Conservation (phyloP, 768 basidiomycete genomes). For the Hericium erinaceus region DNA sequence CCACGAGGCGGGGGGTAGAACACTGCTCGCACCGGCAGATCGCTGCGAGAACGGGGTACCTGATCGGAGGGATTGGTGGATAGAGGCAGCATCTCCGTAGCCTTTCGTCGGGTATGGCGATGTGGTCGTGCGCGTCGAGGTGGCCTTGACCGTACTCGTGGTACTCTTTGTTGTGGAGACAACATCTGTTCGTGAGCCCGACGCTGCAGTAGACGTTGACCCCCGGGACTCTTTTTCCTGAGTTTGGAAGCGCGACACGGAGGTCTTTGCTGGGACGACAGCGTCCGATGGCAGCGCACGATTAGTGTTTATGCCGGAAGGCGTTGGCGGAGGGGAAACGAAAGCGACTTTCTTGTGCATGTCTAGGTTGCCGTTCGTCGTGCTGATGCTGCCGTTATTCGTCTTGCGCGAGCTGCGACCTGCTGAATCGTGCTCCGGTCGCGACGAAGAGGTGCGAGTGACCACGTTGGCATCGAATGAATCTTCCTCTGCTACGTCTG, state of each 20-base stretch:
- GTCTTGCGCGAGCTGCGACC: slow-evolving; percentile 31
- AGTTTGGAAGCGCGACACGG: slow-evolving; percentile 66
- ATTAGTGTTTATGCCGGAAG: slow-evolving; percentile 36
- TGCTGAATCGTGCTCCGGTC: slow-evolving; percentile 23
- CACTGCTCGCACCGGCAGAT: slow-evolving; percentile 59
- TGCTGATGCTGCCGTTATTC: slow-evolving; percentile 25
- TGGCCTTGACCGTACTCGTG: slow-evolving; percentile 35
- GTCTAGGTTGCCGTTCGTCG: slow-evolving; percentile 28
- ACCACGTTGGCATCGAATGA: slow-evolving; percentile 9
- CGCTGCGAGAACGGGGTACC: slow-evolving; percentile 76
- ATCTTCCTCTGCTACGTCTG: slow-evolving; percentile 12
- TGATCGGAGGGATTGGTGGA: slow-evolving; percentile 63
- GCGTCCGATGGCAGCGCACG: slow-evolving; percentile 42
- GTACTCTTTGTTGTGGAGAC: slow-evolving; percentile 29
- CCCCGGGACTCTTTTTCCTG: slow-evolving; percentile 64
- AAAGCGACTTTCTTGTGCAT: slow-evolving; percentile 83
- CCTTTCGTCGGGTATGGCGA: slow-evolving; percentile 50
- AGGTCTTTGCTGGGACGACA: slow-evolving; percentile 44
- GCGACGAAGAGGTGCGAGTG: slow-evolving; percentile 12
- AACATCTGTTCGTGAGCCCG: slow-evolving; percentile 55
- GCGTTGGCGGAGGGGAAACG: slow-evolving; percentile 71
- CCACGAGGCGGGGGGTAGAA: slow-evolving; percentile 77
- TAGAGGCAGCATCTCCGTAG: slow-evolving; percentile 38
- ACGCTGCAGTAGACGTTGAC: slow-evolving; percentile 54
- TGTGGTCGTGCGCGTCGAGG: slow-evolving; percentile 54